phyloP scores from a whole-genome alignment of 805 yeast species.

The Teunomyces pallodes region DNA sequence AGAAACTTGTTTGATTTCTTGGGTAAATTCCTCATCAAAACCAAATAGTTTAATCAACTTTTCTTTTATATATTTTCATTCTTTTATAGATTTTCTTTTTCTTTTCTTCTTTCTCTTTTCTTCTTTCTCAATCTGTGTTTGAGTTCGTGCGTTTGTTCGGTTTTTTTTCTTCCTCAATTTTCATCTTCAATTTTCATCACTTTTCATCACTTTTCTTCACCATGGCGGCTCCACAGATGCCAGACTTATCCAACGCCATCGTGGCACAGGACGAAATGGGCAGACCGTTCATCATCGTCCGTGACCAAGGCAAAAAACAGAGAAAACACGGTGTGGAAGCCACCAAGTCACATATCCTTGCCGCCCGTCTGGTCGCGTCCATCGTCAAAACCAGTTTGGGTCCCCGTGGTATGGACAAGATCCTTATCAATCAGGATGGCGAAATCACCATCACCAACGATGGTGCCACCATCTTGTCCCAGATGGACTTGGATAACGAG shows the following conservation, averaged over 20 bases:
- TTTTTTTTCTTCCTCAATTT: background rate
- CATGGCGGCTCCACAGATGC: slow-evolving; percentile 43
- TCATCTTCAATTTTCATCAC: background rate
- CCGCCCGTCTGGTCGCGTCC: slow-evolving; percentile 92
- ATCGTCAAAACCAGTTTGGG: slow-evolving; percentile 92
- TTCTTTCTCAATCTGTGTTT: too few species aligned
- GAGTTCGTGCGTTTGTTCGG: background rate
- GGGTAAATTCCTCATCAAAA: too few species aligned
- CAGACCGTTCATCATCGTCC: slow-evolving; percentile 94
- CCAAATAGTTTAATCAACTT: too few species aligned
- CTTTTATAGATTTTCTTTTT: too few species aligned
- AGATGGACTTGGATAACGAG: slow-evolving; percentile 94
- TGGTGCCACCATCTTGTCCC: slow-evolving; percentile 94
- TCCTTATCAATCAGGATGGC: slow-evolving; percentile 92
- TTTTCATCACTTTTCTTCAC: background rate
- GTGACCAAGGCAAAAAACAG: slow-evolving; percentile 79
- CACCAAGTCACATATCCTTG: slow-evolving; percentile 79
- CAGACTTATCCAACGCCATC: slow-evolving; percentile 96
- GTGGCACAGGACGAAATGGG: slow-evolving; percentile 99
- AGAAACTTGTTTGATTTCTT: too few species aligned
- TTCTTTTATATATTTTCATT: too few species aligned
- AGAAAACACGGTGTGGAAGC: slow-evolving; percentile 50
- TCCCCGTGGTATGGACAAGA: slow-evolving; percentile 98
- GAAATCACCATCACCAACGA: slow-evolving; percentile 98
- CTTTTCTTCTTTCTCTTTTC: too few species aligned